Conservation (phyloP, 176 grass and related monocot species). For the Tillandsia leiboldiana region DNA sequence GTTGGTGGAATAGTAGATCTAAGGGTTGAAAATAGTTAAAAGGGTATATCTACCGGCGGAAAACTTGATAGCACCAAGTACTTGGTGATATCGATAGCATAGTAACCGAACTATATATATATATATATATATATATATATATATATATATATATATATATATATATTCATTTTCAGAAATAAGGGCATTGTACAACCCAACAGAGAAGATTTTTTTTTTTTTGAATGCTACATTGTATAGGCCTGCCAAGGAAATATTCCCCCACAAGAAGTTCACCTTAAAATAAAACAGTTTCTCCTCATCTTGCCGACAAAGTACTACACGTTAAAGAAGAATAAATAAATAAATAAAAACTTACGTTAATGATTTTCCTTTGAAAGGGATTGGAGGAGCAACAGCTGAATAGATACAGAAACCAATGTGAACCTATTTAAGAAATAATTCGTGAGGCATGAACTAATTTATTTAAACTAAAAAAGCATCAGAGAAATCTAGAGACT, state of each 20-base stretch:
- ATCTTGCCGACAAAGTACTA: neutral
- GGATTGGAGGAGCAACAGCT: slow-evolving; percentile 54
- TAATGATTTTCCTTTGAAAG: slow-evolving; percentile 61
- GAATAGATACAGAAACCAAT: slow-evolving; percentile 54
- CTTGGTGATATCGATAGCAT: too few species aligned
- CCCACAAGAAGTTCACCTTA: neutral
- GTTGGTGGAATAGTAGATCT: too few species aligned
- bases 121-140: too few species aligned
- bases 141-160: too few species aligned
- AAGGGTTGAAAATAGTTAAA: too few species aligned
- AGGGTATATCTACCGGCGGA: too few species aligned
- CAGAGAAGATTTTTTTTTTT: neutral
- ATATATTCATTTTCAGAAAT: neutral
- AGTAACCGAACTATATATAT: too few species aligned
- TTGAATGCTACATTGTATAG: neutral
- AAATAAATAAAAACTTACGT: slow-evolving; percentile 30
- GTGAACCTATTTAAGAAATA: slow-evolving; percentile 39
- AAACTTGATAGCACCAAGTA: too few species aligned
- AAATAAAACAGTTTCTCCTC: neutral
- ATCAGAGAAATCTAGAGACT: neutral
- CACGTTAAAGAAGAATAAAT: neutral
- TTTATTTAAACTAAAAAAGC: slow-evolving; percentile 1
- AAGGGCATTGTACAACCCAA: neutral
- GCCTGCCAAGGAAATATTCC: neutral
- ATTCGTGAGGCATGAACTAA: slow-evolving; percentile 4